Evolutionary conservation across 306 rosid genomes (phyloP), one percentile per base, ranked within the genome.

Genomic region (Malus domestica): DNA sequence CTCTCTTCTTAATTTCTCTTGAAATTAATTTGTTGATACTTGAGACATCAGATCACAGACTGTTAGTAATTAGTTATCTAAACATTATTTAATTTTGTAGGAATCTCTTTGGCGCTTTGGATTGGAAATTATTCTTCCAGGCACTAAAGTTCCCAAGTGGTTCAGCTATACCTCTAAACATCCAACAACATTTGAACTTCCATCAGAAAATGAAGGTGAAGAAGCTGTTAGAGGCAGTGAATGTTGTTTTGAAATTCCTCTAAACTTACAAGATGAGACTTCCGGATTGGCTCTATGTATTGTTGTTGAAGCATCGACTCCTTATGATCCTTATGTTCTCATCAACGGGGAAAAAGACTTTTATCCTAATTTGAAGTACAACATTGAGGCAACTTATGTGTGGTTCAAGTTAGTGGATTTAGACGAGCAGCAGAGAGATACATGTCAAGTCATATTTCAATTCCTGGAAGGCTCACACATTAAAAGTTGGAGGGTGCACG

Each of bases 361-460:
- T 3, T 8, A 16, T 30, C n/a, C 1, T 0, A 3, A 12, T 61
- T 61, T 5, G 10, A 16, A 2, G 9, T 4, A 0, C 0, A 2
- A 27, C 35, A 25, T 25, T 9, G 11, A 61, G 67, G 35, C 42
- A 18, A 32, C 25, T 2, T 5, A 30, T 30, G 33, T 30, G 5
- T 30, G 33, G 33, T 3, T 30, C 33, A 30, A 30, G 33, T 30
- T 30, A 30, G 33, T 4, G 33, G 33, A 30, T 30, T 30, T 30
- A 30, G 33, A 30, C 4, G 33, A 30, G 33, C 33, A 30, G 33
- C 33, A 30, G 33, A 30, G 33, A 30, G 33, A 30, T 30, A 30
- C 0, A 30, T 30, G 33, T 30, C 33, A 30, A 30, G 33, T 30
- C 4, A 4, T 30, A 30, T 30, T 30, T 30, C 33, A 30, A 30